Percentiles rank a stretch among this genome's conserved stretches.
These are phyloP conservation scores for Mallotus repandus DNA, from an alignment of 441 rosid genomes.

Conservation along the genomic window DNA sequence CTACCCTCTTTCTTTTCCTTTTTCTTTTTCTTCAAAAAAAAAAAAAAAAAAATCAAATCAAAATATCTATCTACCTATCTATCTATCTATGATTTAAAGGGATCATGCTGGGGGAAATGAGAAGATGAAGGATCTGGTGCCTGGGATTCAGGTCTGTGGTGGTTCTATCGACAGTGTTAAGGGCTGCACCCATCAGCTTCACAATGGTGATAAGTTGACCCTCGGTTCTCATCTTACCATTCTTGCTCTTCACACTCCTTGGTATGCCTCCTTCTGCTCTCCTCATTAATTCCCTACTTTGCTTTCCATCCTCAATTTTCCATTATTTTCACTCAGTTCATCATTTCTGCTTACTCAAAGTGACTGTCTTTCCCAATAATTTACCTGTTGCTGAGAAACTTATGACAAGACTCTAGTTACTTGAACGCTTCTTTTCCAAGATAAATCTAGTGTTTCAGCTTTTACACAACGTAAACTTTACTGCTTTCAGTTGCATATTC, in stretches of 20 bases:
- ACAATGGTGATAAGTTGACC: constrained; percentile 65
- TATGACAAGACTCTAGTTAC: too few species aligned
- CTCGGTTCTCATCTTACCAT: constrained; percentile 54
- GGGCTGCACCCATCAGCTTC: constrained; percentile 65
- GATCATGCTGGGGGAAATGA: constrained; percentile 96
- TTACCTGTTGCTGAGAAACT: background rate
- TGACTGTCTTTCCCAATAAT: background rate
- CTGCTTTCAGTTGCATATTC: too few species aligned
- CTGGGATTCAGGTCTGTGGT: constrained; percentile 75
- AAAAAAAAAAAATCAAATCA: too few species aligned
- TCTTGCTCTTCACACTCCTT: constrained; percentile 81
- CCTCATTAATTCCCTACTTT: background rate
- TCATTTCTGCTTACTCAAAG: background rate
- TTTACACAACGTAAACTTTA: background rate
- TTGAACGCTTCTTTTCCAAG: too few species aligned
- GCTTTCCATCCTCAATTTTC: background rate
- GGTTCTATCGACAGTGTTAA: constrained; percentile 77
- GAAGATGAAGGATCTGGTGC: constrained; percentile 63
- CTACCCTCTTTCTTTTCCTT: too few species aligned
- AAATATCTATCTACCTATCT: background rate
- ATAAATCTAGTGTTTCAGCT: background rate
- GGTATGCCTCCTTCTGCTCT: constrained; percentile 39
- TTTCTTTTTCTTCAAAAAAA: background rate
- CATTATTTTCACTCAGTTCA: background rate
- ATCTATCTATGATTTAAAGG: constrained; percentile 35